A percentile compares a stretch with the other conserved stretches of the same genome.
phyloP scores from a whole-genome alignment of 2,329 filamentous ascomycete species.

The Talaromyces amestolkiae region DNA sequence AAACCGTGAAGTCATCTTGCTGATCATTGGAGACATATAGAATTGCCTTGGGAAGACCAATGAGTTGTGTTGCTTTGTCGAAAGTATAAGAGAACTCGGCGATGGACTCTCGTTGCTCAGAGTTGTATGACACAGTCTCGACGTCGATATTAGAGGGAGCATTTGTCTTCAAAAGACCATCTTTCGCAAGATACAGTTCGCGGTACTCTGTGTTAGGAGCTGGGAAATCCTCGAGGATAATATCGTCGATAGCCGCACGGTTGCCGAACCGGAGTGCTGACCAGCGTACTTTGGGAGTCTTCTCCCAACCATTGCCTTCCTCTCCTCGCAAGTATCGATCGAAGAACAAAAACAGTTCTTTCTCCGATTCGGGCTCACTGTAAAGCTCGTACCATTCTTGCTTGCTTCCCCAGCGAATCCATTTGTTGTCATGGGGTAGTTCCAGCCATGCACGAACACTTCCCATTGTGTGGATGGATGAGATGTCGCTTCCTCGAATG shows the following conservation, averaged over 20 bases:
- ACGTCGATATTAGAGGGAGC: not conserved
- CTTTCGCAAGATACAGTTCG: conserved; percentile 31
- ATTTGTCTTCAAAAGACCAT: conserved; percentile 18
- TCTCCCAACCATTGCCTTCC: conserved; percentile 48
- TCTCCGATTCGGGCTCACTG: conserved; percentile 30
- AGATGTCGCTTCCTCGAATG: conserved; percentile 35
- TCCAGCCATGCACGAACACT: conserved; percentile 40
- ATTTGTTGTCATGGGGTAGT: conserved; percentile 41
- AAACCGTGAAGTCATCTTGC: conserved; percentile 48
- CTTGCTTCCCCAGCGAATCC: conserved; percentile 42
- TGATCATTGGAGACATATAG: conserved; percentile 47
- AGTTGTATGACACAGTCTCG: conserved; percentile 32
- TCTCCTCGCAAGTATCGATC: conserved; percentile 46
- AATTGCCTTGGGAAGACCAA: conserved; percentile 49
- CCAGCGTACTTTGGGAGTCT: conserved; percentile 47
- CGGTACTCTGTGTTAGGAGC: conserved; percentile 34
- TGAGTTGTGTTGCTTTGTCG: conserved; percentile 37
- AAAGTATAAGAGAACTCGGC: conserved; percentile 45
- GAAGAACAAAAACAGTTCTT: conserved; percentile 47
- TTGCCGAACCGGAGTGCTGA: conserved; percentile 39
- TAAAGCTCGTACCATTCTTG: conserved; percentile 52
- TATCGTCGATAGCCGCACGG: conserved; percentile 29
- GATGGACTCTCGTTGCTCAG: conserved; percentile 24
- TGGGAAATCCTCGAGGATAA: conserved; percentile 36
- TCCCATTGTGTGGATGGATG: conserved; percentile 37